Conservation (phyloP, 139 green algal species). For the Zygnema cylindricum region DNA sequence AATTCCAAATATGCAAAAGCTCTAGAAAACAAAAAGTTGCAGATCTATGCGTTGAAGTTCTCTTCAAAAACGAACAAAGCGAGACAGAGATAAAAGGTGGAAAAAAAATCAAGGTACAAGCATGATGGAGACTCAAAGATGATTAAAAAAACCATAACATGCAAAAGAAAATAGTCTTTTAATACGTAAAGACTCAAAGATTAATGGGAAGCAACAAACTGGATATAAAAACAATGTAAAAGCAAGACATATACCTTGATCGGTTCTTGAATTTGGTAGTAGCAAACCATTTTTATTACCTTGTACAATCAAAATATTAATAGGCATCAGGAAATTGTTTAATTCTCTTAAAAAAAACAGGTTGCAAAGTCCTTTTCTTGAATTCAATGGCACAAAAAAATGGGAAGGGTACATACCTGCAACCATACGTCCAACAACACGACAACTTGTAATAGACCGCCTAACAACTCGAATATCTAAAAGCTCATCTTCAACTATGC, state of each 20-base stretch:
- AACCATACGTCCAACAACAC: conserved; percentile 89
- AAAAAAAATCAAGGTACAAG: background rate
- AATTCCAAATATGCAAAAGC: conserved; percentile 95
- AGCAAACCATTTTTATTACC: conserved; percentile 98
- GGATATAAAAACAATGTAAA: conserved; percentile 14
- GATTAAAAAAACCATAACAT: too few relatives aligned
- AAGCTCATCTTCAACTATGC: conserved; percentile 95
- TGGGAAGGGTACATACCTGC: conserved; percentile 39
- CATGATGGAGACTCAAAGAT: background rate
- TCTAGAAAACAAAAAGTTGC: conserved; percentile 68
- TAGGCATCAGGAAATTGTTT: too few relatives aligned
- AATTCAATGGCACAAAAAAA: background rate
- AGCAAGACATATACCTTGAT: conserved; percentile 78
- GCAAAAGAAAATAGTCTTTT: background rate
- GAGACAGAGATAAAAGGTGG: background rate
- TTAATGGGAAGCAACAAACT: too few relatives aligned
- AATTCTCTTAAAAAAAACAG: background rate
- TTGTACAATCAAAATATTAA: too few relatives aligned
- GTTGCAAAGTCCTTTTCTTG: conserved; percentile 40
- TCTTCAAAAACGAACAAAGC: background rate
- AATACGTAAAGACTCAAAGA: background rate
- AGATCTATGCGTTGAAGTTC: background rate
- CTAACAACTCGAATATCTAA: conserved; percentile 97
- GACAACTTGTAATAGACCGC: conserved; percentile 86
- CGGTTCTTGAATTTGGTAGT: conserved; percentile 91